Evolutionary conservation across 129 eudicot species (phyloP), one percentile per base, ranked within the genome.

Genomic region (Flaveria ramosissima): DNA sequence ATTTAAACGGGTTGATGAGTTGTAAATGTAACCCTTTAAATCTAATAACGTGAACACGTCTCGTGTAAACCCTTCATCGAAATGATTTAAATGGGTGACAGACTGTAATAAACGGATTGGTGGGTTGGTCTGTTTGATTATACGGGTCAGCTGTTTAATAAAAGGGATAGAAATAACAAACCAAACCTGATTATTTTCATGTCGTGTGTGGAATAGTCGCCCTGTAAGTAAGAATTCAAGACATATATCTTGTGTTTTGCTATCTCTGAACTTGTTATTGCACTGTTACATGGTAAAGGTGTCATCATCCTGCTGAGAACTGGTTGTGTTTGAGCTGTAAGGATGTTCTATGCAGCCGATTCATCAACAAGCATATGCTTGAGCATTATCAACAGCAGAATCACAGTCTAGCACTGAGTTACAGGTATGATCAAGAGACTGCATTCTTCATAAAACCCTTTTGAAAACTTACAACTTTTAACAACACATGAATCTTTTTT

Each of bases 341-440:
- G 69, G 96, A 91, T 23, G 98, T 94, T 26, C 83, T 89, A 12
- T 94, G 98, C 73, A 89, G 98, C 84, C 90, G 96, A 24, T 94
- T 91, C 72, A 90, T 91, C 63, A 94, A 91, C 86, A 87, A 86
- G 87, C 98, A 94, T 75, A 94, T 94, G 98, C 91, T 94, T 5
- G 89, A 91, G 79, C 98, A 94, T 80, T 87, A 71, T 82, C 85
- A 86, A 42, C 82, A 84, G 57, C 85, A 36, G 12, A 65, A 84
- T 70, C 98, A 94, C 67, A 76, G 83, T 53, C 48, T 94, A 51
- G 98, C 97, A 9, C 81, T 94, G 19, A 94, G 98, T 80, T 94
- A 80, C 89, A 94, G 98, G 98, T 91, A 62, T 24, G 52, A 27
- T 56, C 27, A 59, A 14, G 51, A 67, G 56, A 24, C n/a, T 36